Percentiles rank a stretch among this genome's conserved stretches.
Evolutionary conservation across 2,329 filamentous ascomycete genomes (phyloP).

Genomic region (Colletotrichum kahawae): DNA sequence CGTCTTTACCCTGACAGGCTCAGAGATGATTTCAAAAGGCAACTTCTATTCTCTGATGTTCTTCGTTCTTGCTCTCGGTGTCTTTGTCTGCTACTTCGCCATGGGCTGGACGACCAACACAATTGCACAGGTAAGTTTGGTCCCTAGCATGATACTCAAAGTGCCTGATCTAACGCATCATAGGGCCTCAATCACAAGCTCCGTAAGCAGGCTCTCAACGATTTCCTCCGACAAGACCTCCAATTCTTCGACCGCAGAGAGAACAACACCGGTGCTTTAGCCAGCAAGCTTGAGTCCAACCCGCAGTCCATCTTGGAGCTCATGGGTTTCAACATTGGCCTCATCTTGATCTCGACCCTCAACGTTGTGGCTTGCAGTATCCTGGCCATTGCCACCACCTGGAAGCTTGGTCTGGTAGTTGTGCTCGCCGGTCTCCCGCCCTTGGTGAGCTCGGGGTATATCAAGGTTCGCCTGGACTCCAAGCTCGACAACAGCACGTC

Average conservation of each 20-base stretch:
- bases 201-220: constrained; percentile 31
- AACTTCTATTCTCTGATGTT: constrained; percentile 64
- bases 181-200: constrained; percentile 28
- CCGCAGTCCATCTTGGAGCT: constrained; percentile 45
- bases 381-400: constrained; percentile 48
- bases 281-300: constrained; percentile 39
- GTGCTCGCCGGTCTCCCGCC: constrained; percentile 46
- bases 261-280: constrained; percentile 42
- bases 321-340: constrained; percentile 46
- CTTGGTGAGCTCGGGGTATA: constrained; percentile 39
- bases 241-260: constrained; percentile 47
- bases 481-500: constrained; percentile 41
- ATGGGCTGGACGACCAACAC: constrained; percentile 41
- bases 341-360: constrained; percentile 42
- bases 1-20: constrained; percentile 40
- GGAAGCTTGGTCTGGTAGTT: constrained; percentile 55
- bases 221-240: constrained; percentile 44
- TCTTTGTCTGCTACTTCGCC: constrained; percentile 48
- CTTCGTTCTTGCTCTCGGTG: constrained; percentile 50
- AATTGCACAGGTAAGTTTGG: constrained; percentile 30
- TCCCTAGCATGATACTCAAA: background rate
- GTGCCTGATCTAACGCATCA: background rate
- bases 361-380: constrained; percentile 43
- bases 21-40: constrained; percentile 40
- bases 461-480: constrained; percentile 45